These are phyloP conservation scores for Heterobasidion annosum DNA, from an alignment of 1,284 basidiomycete genomes.

Conservation along the genomic window DNA sequence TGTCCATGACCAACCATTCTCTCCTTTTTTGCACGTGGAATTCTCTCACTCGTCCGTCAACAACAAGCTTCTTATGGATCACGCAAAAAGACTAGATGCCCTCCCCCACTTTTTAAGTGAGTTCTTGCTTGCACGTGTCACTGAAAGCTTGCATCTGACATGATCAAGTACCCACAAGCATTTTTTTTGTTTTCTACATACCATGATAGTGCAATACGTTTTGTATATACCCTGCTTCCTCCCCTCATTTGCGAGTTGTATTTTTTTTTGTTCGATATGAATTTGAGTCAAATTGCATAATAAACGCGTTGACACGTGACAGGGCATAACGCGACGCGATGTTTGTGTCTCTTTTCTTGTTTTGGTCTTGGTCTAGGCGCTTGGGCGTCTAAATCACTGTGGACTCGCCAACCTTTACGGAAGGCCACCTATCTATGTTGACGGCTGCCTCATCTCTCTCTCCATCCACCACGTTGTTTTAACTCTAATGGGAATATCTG, in stretches of 20 bases:
- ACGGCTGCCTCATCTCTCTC: neutral
- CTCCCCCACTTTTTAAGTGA: neutral
- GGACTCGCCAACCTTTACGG: neutral
- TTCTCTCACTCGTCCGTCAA: neutral
- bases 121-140: neutral
- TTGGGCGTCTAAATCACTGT: no score
- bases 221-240: neutral
- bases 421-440: neutral
- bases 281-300: no score
- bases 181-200: neutral
- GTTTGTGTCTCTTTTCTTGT: no score
- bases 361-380: no score
- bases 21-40: neutral
- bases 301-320: no score
- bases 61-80: neutral
- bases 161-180: neutral
- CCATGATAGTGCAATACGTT: neutral
- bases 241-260: neutral
- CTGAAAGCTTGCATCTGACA: neutral
- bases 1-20: neutral
- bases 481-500: conserved; percentile 79
- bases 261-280: neutral
- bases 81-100: neutral
- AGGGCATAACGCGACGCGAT: no score
- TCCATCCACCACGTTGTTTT: neutral